These are phyloP conservation scores for Fusarium lyarnte DNA, from an alignment of 2,329 filamentous ascomycete genomes.

Conservation along the genomic window DNA sequence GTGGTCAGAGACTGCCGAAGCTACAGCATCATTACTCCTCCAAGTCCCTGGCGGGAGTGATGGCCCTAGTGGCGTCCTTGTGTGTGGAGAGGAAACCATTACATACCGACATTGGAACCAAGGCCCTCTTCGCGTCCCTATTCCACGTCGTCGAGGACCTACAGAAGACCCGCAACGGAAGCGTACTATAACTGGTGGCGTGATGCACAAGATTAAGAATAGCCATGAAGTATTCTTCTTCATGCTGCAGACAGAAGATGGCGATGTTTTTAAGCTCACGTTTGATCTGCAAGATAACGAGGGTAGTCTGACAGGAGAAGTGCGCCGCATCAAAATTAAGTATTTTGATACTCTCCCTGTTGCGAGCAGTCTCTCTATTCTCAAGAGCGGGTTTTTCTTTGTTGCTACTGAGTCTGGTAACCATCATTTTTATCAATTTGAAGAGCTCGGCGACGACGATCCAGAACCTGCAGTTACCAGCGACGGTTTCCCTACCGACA, in stretches of 20 bases:
- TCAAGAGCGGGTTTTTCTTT: slow-evolving; percentile 96
- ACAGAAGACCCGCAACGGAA: slow-evolving; percentile 94
- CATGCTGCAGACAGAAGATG: slow-evolving; percentile 92
- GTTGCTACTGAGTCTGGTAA: slow-evolving; percentile 92
- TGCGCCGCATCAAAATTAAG: slow-evolving; percentile 87
- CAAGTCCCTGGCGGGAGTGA: slow-evolving; percentile 94
- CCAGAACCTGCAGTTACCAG: slow-evolving; percentile 87
- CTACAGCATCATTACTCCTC: slow-evolving; percentile 88
- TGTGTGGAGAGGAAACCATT: slow-evolving; percentile 93
- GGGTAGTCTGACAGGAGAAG: slow-evolving; percentile 81
- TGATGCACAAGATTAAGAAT: slow-evolving; percentile 93
- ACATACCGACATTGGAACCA: slow-evolving; percentile 98
- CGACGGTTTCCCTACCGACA: slow-evolving; percentile 81
- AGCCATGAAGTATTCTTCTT: slow-evolving; percentile 92
- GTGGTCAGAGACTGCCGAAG: slow-evolving; percentile 94
- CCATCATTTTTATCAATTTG: slow-evolving; percentile 94
- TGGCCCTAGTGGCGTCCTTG: slow-evolving; percentile 92
- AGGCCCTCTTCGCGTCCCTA: slow-evolving; percentile 85
- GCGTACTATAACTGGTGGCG: slow-evolving; percentile 84
- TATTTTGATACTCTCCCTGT: slow-evolving; percentile 97
- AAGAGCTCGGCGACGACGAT: slow-evolving; percentile 95
- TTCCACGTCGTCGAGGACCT: slow-evolving; percentile 85
- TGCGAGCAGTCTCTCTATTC: slow-evolving; percentile 85
- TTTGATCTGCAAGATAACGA: slow-evolving; percentile 89
- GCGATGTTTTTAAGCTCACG: slow-evolving; percentile 95